These are phyloP conservation scores for Cryphonectria nitschkei DNA, from an alignment of 2,329 filamentous ascomycete species.

Conservation along the genomic window DNA sequence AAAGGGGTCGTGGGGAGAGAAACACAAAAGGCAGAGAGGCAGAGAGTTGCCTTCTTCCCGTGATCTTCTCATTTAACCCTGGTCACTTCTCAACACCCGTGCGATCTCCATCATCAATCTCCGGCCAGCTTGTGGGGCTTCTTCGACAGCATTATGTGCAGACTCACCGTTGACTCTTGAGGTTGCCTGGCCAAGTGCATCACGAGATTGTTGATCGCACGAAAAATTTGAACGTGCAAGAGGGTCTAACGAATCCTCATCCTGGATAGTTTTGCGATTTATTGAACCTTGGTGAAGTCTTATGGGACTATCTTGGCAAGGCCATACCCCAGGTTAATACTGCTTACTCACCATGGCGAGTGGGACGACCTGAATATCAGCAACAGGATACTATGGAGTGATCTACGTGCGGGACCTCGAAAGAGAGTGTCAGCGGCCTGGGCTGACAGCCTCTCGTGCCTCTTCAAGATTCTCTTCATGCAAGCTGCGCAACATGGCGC, in stretches of 20 bases:
- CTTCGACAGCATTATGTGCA: background rate
- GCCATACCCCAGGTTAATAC: background rate
- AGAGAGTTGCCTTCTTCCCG: background rate
- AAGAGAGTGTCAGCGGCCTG: background rate
- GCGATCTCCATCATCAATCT: conserved; percentile 3
- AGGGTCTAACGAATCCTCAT: background rate
- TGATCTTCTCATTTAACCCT: conserved; percentile 2
- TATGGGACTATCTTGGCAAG: background rate
- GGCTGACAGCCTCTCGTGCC: background rate
- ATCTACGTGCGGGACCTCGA: background rate
- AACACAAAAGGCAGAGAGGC: background rate
- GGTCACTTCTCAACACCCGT: background rate
- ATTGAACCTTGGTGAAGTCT: background rate
- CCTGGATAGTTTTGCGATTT: background rate
- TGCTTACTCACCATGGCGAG: background rate
- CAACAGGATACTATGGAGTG: background rate
- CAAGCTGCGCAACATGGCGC: background rate
- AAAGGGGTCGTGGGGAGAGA: too few relatives aligned
- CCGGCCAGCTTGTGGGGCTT: background rate
- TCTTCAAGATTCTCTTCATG: background rate
- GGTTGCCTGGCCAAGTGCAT: background rate
- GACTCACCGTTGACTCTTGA: background rate
- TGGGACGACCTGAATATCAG: background rate
- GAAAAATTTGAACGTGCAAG: background rate
- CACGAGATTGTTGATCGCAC: background rate